These are phyloP conservation scores for Xylaria sp. DNA, from an alignment of 2,329 filamentous ascomycete genomes.

Conservation along the genomic window DNA sequence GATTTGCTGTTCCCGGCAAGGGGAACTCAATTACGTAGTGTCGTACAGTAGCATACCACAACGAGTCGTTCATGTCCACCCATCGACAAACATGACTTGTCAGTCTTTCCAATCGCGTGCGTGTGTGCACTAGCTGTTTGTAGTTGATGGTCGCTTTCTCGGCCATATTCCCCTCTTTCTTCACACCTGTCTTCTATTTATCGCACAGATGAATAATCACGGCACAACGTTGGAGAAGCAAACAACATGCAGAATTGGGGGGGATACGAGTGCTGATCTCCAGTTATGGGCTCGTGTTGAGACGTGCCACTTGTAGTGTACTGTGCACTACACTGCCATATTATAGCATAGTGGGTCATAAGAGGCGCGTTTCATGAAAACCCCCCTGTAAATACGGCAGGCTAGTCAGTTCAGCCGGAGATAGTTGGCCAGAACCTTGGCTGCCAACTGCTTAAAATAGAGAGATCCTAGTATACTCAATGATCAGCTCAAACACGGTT, in stretches of 20 bases:
- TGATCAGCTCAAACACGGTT: neutral
- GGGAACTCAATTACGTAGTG: neutral
- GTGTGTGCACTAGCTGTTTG: neutral
- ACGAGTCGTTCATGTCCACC: neutral
- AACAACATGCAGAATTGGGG: constrained; percentile 6
- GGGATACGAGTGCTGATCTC: constrained; percentile 19
- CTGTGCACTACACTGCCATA: neutral
- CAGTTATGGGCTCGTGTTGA: neutral
- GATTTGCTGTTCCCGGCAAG: constrained; percentile 6
- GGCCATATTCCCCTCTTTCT: neutral
- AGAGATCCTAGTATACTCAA: neutral
- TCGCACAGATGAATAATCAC: neutral
- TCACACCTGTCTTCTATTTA: neutral
- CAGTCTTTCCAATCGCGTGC: neutral
- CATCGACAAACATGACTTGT: constrained; percentile 6
- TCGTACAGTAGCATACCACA: neutral
- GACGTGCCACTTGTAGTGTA: neutral
- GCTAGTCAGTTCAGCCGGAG: neutral
- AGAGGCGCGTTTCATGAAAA: neutral
- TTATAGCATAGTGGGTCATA: constrained; percentile 4
- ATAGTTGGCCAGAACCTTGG: neutral
- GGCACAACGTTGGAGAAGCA: constrained; percentile 3
- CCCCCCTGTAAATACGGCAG: neutral
- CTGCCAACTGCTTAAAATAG: constrained; percentile 15
- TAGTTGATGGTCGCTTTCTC: neutral